These are phyloP conservation scores for Schizopora paradoxa DNA, from an alignment of 1,284 basidiomycete genomes.

Conservation along the genomic window DNA sequence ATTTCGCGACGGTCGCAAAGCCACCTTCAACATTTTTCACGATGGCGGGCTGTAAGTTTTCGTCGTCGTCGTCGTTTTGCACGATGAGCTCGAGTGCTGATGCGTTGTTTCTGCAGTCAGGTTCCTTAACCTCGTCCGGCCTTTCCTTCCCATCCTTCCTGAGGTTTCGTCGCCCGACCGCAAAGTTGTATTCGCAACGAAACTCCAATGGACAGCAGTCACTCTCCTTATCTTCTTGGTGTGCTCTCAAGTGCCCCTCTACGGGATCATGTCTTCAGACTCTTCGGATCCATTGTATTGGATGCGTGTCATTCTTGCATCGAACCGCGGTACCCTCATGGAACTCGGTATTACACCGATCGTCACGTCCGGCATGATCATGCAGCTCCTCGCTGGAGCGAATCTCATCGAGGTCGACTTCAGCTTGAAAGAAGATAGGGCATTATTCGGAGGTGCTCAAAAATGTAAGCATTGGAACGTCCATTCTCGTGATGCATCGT, in stretches of 20 bases:
- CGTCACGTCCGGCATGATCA: conserved; percentile 98
- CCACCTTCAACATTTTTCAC: conserved; percentile 7
- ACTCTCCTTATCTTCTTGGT: conserved; percentile 97
- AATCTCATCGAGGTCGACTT: conserved; percentile 98
- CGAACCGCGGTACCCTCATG: conserved; percentile 98
- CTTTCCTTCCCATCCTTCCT: conserved; percentile 89
- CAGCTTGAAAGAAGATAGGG: conserved; percentile 93
- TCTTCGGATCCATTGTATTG: conserved; percentile 98
- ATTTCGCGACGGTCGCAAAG: too few species aligned
- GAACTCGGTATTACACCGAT: conserved; percentile 98
- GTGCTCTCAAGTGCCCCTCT: conserved; percentile 94
- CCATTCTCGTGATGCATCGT: conserved; percentile 10
- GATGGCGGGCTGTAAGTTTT: conserved; percentile 18
- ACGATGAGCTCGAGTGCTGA: neutral
- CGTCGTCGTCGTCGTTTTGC: neutral
- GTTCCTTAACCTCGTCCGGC: conserved; percentile 93
- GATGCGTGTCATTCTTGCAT: conserved; percentile 99
- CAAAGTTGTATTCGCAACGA: conserved; percentile 96
- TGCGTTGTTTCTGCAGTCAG: conserved; percentile 51
- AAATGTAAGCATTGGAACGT: conserved; percentile 66
- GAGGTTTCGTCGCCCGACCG: conserved; percentile 95
- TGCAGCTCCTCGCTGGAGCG: conserved; percentile 97
- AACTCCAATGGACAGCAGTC: conserved; percentile 94
- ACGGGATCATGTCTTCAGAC: conserved; percentile 98
- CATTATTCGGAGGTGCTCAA: conserved; percentile 93